phyloP scores from a whole-genome alignment of 2,329 filamentous ascomycete genomes.

The Septoria petroselini region DNA sequence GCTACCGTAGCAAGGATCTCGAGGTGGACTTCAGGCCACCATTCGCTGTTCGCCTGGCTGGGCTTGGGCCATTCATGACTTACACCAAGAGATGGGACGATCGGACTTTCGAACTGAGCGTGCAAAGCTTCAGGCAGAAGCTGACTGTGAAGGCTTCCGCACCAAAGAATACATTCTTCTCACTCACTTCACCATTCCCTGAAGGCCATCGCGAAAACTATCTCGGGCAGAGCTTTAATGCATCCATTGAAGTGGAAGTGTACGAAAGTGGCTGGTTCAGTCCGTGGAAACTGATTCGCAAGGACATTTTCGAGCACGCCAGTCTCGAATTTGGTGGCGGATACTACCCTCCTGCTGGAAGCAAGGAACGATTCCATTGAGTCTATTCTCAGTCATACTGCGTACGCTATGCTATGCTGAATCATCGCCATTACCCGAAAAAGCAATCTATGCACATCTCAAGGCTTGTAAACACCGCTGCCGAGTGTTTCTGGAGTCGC shows the following conservation, averaged over 20 bases:
- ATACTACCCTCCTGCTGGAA: slow-evolving; percentile 46
- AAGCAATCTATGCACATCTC: too few relatives aligned
- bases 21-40: slow-evolving; percentile 47
- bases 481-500: background rate
- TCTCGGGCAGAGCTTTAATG: slow-evolving; percentile 49
- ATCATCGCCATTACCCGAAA: too few relatives aligned
- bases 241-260: slow-evolving; percentile 44
- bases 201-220: slow-evolving; percentile 47
- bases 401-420: background rate
- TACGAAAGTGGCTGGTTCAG: slow-evolving; percentile 42
- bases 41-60: slow-evolving; percentile 41
- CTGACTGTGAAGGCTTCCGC: slow-evolving; percentile 43
- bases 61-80: slow-evolving; percentile 44
- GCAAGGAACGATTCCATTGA: slow-evolving; percentile 39
- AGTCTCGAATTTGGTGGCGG: slow-evolving; percentile 51
- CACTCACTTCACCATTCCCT: slow-evolving; percentile 46
- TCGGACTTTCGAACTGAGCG: slow-evolving; percentile 40
- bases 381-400: background rate
- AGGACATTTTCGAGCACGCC: slow-evolving; percentile 43
- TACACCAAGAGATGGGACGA: slow-evolving; percentile 43
- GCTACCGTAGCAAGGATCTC: slow-evolving; percentile 42
- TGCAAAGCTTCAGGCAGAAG: slow-evolving; percentile 43
- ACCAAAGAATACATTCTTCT: slow-evolving; percentile 46
- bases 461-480: slow-evolving; percentile 1
- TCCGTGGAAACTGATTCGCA: slow-evolving; percentile 42